Percentiles rank a stretch among this genome's conserved stretches.
phyloP scores from a whole-genome alignment of 1,139 yeast species.

The Insectozyma bohioensis region DNA sequence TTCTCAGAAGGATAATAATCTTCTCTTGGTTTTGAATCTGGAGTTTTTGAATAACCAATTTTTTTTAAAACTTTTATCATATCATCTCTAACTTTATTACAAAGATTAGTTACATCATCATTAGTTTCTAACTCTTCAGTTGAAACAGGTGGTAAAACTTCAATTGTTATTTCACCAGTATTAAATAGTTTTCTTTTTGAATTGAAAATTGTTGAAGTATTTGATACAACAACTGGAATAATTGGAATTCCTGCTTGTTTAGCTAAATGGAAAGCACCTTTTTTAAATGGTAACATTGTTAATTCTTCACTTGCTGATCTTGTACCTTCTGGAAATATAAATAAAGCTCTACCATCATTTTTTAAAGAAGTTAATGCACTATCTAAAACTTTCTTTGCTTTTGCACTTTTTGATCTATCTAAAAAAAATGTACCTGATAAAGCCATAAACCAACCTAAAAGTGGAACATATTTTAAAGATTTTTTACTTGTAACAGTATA shows the following conservation, averaged over 20 bases:
- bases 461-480: constrained; percentile 81
- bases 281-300: constrained; percentile 81
- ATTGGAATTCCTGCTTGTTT: constrained; percentile 88
- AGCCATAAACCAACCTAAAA: constrained; percentile 94
- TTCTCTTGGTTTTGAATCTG: constrained; percentile 12
- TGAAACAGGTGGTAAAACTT: constrained; percentile 66
- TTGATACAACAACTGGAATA: constrained; percentile 83
- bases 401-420: constrained; percentile 76
- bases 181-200: constrained; percentile 56
- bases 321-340: constrained; percentile 95
- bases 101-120: constrained; percentile 56
- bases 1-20: constrained; percentile 9
- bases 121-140: constrained; percentile 55
- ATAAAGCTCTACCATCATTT: constrained; percentile 64
- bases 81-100: constrained; percentile 34
- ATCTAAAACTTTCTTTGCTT: constrained; percentile 73
- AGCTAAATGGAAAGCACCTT: constrained; percentile 98
- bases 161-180: constrained; percentile 60
- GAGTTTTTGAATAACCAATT: constrained; percentile 32
- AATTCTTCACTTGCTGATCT: constrained; percentile 74
- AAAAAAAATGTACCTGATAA: constrained; percentile 88
- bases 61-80: constrained; percentile 31
- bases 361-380: constrained; percentile 64
- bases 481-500: constrained; percentile 93
- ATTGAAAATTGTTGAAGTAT: constrained; percentile 74